phyloP scores from a whole-genome alignment of 257 asterid species.

The Echites panduratus region DNA sequence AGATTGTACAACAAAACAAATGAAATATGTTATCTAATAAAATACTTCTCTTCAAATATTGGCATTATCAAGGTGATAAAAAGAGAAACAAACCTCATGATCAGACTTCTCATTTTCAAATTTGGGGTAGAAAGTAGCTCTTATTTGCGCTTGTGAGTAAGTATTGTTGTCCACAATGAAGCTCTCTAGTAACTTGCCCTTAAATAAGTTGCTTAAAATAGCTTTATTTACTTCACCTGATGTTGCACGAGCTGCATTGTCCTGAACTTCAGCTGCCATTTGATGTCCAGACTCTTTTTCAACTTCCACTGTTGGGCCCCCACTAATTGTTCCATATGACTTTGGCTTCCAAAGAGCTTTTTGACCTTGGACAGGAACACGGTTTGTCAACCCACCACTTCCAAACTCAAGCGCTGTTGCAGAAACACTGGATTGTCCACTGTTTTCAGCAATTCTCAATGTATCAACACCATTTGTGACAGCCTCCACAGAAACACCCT shows the following conservation, averaged over 20 bases:
- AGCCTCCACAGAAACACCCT: slow-evolving; percentile 39
- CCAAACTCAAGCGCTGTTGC: slow-evolving; percentile 37
- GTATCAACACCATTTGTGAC: slow-evolving; percentile 31
- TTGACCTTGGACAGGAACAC: slow-evolving; percentile 37
- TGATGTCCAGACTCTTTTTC: slow-evolving; percentile 32
- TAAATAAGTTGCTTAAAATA: slow-evolving; percentile 45
- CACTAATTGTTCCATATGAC: slow-evolving; percentile 60
- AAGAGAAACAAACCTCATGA: slow-evolving; percentile 54
- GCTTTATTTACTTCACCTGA: slow-evolving; percentile 36
- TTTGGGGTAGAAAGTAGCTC: slow-evolving; percentile 97
- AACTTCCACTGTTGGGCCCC: slow-evolving; percentile 22
- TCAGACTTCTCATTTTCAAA: slow-evolving; percentile 98
- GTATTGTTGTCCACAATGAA: slow-evolving; percentile 73
- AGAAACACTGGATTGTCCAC: slow-evolving; percentile 33
- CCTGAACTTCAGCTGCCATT: slow-evolving; percentile 11
- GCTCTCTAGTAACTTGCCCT: slow-evolving; percentile 51
- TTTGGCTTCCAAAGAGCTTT: slow-evolving; percentile 55
- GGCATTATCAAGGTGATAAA: neutral
- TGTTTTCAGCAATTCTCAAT: slow-evolving; percentile 44
- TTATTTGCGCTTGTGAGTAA: slow-evolving; percentile 59
- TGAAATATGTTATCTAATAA: neutral
- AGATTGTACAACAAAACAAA: neutral
- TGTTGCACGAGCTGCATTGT: slow-evolving; percentile 27
- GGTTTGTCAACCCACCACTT: slow-evolving; percentile 29
- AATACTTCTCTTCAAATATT: neutral